These are phyloP conservation scores for Abelmoschus esculentus DNA, from an alignment of 345 rosid species.

Conservation along the genomic window DNA sequence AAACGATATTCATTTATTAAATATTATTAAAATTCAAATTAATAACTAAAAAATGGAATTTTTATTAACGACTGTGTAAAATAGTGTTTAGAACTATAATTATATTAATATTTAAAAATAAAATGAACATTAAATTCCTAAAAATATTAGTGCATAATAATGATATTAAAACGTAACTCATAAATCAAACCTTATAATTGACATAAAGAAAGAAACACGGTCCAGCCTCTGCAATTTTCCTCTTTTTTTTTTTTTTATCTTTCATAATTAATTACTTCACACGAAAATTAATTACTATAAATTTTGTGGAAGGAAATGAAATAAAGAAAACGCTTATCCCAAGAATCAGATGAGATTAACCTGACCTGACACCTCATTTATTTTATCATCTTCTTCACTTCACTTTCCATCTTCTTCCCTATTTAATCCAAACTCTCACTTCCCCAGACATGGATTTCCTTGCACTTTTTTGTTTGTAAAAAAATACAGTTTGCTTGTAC, in stretches of 20 bases:
- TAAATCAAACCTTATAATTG: background rate
- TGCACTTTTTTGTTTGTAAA: too few relatives aligned
- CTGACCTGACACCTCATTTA: conserved; percentile 3
- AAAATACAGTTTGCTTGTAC: background rate
- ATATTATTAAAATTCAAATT: too few relatives aligned
- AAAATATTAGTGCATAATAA: background rate
- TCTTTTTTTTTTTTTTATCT: background rate
- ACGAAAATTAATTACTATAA: background rate
- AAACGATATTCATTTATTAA: too few relatives aligned
- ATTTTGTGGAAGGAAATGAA: too few relatives aligned
- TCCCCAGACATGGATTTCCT: background rate
- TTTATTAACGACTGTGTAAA: too few relatives aligned
- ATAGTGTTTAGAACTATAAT: too few relatives aligned
- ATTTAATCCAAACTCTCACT: background rate
- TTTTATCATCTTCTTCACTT: too few relatives aligned
- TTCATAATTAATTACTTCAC: background rate
- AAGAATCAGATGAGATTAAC: conserved; percentile 18
- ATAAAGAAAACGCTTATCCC: conserved; percentile 8
- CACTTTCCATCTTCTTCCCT: background rate
- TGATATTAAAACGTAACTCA: background rate
- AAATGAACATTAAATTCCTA: background rate
- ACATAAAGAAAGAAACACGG: background rate
- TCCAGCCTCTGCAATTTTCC: background rate
- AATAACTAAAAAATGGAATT: too few relatives aligned
- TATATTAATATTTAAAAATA: background rate